Evolutionary conservation across 257 asterid species (phyloP), one percentile per base, ranked within the genome.

Genomic region (Plantago elongata): DNA sequence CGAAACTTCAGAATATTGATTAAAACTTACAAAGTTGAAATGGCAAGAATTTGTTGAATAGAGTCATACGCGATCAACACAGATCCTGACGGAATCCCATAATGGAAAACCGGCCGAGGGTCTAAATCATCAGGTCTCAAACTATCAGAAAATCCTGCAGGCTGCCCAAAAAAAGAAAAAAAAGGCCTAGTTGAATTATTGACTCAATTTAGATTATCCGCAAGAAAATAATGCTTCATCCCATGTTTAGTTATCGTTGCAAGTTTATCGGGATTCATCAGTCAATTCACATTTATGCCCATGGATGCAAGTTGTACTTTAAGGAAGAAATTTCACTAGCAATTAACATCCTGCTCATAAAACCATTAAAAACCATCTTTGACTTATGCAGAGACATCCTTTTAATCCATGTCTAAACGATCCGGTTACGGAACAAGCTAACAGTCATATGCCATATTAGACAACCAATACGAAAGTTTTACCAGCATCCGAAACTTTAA

Each of bases 51-150:
- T 69, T 74, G 88, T 62, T 88, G 95, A 71, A 79, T 60, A 47
- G 95, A 67, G 71, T 83, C 81, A 45, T 72, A 74, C 3, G 95
- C 90, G 48, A 82, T 60, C 38, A 76, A 65, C 61, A 34, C 47
- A 42, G 99, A 71, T 66, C 94, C 95, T 50, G 89, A 68, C 51
- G 97, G 96, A 65, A 86, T 72, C 66, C 99, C 99, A 64, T 83
- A 84, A 69, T 92, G 99, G 71, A 86, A 92, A 71, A 81, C 81
- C 70, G 83, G 60, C 52, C 72, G 86, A 50, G 95, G 90, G 59
- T 74, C 71, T 11, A 89, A 70, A 42, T 81, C 93, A 42, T 84
- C 94, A 14, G 95, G 73, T 66, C 79, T 83, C 78, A 89, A 66
- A 70, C 79, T 81, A 60, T 81, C 95, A 43, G 83, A 67, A 66